Evolutionary conservation across 768 basidiomycete species (phyloP), one percentile per base, ranked within the genome.

Genomic region (Terana coerulea): DNA sequence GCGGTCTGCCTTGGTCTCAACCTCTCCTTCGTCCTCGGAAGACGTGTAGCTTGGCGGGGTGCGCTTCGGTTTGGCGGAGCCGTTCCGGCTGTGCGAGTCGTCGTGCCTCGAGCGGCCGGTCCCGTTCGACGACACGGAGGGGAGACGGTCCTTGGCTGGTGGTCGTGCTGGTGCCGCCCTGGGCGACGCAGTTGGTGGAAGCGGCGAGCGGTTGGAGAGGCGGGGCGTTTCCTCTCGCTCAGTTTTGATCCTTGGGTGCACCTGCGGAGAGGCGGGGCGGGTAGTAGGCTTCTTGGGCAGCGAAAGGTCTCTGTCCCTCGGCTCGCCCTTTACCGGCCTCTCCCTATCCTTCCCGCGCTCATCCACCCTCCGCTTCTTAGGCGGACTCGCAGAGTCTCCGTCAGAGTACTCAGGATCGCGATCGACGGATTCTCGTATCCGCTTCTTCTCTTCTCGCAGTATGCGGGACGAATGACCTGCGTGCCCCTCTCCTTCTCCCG

Each of bases 11-110:
- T 77, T 73, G 21, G 72, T 59, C 50, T 55, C 51, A 8, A 43
- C 73, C 60, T 83, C 81, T 44, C 84, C 78, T 33, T 83, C 83
- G 45, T 85, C 80, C 33, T 83, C 83, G 1, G 84, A 83, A 1
- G 84, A 84, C 0, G 85, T 86, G 54, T 83, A 86, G 45, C 81
- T 76, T 1, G 81, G 83, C 2, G 82, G 79, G 36, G 68, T 73
- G 39, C 84, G 80, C 60, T 42, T 51, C 29, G 25, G 40, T 47
- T 57, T 61, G 35, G 46, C 36, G 9, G 52, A 52, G 34, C 51
- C 55, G 33, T 43, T 52, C 25, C 55, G 52, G 10, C n/a, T 33
- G 11, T 50, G 33, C 17, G 30, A 5, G 9, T 49, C 39, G 22
- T 54, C 53, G 25, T 46, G 22, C 5, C 37, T 43, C 11, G 51